phyloP scores from a whole-genome alignment of 768 basidiomycete genomes.

The Trichaptum fuscoviolaceum region DNA sequence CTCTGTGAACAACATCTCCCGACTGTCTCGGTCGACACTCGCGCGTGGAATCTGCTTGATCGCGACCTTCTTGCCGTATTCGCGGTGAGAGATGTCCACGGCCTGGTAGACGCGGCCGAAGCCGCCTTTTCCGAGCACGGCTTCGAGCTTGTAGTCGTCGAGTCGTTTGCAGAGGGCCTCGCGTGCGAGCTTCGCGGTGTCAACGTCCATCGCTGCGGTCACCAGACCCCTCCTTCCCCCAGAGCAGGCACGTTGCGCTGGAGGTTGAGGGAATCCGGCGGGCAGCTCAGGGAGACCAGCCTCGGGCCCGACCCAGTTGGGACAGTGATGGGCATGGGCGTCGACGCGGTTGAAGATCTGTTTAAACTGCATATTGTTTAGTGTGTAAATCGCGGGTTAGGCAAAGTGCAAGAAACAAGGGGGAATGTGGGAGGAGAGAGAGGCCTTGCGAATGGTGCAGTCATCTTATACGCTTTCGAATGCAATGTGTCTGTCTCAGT shows the following conservation, averaged over 20 bases:
- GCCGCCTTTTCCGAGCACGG: not conserved
- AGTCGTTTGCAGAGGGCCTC: not conserved
- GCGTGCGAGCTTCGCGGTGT: not conserved
- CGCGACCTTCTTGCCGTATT: not conserved
- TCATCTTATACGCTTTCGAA: not conserved
- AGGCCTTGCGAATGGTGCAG: not conserved
- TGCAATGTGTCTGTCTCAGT: not conserved
- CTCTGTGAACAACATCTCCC: not conserved
- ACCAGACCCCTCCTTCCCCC: not conserved
- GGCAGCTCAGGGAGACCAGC: not conserved
- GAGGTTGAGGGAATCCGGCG: not conserved
- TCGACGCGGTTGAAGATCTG: not conserved
- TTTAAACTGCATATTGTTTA: not conserved
- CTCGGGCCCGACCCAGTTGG: not conserved
- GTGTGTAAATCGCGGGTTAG: not conserved
- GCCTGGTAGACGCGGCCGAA: slow-evolving; percentile 4
- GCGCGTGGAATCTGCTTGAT: not conserved
- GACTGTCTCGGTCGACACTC: no score
- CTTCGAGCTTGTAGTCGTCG: not conserved
- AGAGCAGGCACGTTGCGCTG: not conserved
- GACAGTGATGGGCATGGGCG: not conserved
- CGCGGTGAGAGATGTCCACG: not conserved
- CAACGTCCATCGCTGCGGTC: not conserved
- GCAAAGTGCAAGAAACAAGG: not conserved
- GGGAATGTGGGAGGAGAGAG: not conserved